These are phyloP conservation scores for Tricladium varicosporioides DNA, from an alignment of 2,329 filamentous ascomycete species.

Conservation along the genomic window DNA sequence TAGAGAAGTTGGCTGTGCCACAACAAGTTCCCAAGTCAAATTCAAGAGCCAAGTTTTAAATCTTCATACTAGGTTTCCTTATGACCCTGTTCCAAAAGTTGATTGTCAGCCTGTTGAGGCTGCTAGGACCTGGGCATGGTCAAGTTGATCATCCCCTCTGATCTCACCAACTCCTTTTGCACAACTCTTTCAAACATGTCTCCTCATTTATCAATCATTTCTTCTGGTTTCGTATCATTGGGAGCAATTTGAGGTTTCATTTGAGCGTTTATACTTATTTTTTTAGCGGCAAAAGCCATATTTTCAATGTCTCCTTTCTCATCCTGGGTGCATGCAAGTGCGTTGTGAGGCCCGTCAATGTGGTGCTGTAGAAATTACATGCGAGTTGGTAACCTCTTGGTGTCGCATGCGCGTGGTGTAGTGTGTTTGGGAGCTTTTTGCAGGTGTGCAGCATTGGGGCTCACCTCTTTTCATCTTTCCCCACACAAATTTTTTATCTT, in stretches of 20 bases:
- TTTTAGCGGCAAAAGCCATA: background rate
- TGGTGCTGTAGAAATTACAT: background rate
- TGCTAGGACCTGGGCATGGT: background rate
- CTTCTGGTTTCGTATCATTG: too few species aligned
- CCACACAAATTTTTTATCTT: slow-evolving; percentile 2
- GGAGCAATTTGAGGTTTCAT: too few species aligned
- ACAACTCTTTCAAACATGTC: background rate
- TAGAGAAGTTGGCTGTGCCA: too few species aligned
- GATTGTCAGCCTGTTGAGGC: background rate
- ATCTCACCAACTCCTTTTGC: background rate
- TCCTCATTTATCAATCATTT: background rate
- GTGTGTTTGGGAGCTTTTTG: background rate
- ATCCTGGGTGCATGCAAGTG: background rate
- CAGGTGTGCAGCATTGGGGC: background rate
- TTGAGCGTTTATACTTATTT: too few species aligned
- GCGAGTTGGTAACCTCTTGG: background rate
- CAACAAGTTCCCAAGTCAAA: too few species aligned
- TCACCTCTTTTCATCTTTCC: background rate
- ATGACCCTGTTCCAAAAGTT: too few species aligned
- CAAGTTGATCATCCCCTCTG: slow-evolving; percentile 1
- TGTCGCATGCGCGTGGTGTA: slow-evolving; percentile 2
- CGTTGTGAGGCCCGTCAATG: background rate
- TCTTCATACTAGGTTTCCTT: too few species aligned
- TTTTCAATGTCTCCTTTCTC: background rate
- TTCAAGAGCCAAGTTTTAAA: too few species aligned